phyloP scores from a whole-genome alignment of 2,329 filamentous ascomycete species.

The Herpotrichia juniperi region DNA sequence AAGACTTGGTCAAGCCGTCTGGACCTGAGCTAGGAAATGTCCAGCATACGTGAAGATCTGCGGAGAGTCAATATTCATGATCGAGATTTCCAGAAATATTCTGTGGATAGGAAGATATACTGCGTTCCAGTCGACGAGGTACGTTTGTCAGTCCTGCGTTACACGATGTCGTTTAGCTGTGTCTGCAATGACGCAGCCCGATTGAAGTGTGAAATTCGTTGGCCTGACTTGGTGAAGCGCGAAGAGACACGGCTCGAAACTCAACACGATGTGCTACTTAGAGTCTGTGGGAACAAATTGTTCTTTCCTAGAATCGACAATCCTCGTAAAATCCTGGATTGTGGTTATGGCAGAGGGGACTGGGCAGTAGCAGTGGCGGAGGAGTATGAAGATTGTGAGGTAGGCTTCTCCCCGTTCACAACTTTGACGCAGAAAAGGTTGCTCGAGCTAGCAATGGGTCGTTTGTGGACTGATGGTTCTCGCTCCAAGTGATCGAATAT shows the following conservation, averaged over 20 bases:
- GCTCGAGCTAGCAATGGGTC: no score
- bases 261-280: constrained; percentile 41
- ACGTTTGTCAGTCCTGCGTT: constrained; percentile 10
- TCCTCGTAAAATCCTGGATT: constrained; percentile 45
- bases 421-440: no score
- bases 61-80: constrained; percentile 40
- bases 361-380: constrained; percentile 47
- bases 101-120: constrained; percentile 46
- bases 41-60: constrained; percentile 15
- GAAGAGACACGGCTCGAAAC: constrained; percentile 44
- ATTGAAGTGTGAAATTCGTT: background rate
- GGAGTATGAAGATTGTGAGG: constrained; percentile 45
- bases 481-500: background rate
- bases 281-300: constrained; percentile 35
- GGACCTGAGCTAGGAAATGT: constrained; percentile 5
- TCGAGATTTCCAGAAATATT: constrained; percentile 46
- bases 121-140: constrained; percentile 46
- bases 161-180: background rate
- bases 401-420: no score
- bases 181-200: background rate
- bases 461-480: no score
- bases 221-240: constrained; percentile 27
- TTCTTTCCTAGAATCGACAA: constrained; percentile 37
- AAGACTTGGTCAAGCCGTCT: background rate
- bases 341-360: constrained; percentile 46